A percentile compares a stretch with the other conserved stretches of the same genome.
Conservation (phyloP, 2,329 filamentous ascomycete species). For the Albifimbria verrucaria region DNA sequence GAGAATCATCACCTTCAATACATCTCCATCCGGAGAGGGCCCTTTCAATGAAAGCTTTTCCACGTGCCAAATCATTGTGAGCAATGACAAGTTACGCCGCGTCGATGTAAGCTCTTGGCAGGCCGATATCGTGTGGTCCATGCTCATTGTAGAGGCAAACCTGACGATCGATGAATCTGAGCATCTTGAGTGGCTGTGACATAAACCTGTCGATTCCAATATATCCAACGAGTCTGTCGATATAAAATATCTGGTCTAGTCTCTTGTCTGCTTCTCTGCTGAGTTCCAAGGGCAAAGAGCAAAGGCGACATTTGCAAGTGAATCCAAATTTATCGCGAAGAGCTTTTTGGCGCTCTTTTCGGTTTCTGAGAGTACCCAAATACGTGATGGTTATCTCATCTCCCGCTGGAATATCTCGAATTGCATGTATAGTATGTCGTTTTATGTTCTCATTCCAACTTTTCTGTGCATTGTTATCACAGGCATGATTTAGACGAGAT, state of each 20-base stretch:
- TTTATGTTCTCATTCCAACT: neutral
- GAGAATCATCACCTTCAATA: too few species aligned
- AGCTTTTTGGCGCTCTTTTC: neutral
- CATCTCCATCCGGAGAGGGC: too few species aligned
- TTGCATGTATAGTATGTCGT: neutral
- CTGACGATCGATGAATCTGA: too few species aligned
- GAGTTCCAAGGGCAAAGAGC: neutral
- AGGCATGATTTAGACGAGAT: neutral
- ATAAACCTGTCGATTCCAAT: too few species aligned
- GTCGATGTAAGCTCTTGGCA: too few species aligned
- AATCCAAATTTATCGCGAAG: neutral
- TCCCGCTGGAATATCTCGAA: neutral
- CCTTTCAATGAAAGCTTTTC: too few species aligned
- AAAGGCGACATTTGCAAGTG: neutral
- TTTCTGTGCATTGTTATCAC: neutral
- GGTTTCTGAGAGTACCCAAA: neutral
- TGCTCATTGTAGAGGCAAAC: too few species aligned
- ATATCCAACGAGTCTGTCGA: too few species aligned
- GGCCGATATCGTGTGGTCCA: too few species aligned
- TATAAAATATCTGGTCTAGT: neutral
- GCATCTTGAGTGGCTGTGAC: too few species aligned
- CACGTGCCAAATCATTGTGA: too few species aligned
- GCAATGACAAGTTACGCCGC: too few species aligned
- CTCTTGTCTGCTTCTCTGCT: neutral
- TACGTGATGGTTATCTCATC: neutral